A percentile compares a stretch with the other conserved stretches of the same genome.
phyloP scores from a whole-genome alignment of 306 rosid species.

The Dalbergia oliveri region DNA sequence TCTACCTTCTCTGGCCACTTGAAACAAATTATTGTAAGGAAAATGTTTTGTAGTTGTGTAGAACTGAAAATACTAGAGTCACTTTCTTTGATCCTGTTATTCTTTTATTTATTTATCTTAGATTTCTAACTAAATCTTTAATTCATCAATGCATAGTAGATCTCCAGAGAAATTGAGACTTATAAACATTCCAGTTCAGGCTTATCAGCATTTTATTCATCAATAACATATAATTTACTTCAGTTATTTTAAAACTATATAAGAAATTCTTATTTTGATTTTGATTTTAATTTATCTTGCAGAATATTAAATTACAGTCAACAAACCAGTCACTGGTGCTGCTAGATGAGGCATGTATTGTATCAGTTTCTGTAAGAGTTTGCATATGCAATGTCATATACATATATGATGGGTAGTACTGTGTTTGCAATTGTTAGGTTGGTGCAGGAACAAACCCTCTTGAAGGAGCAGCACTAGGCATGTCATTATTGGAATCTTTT shows the following conservation, averaged over 20 bases:
- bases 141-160: neutral
- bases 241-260: neutral
- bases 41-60: constrained; percentile 25
- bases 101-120: neutral
- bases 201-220: constrained; percentile 22
- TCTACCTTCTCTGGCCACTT: constrained; percentile 98
- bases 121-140: constrained; percentile 14
- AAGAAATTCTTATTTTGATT: constrained; percentile 14
- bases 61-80: constrained; percentile 30
- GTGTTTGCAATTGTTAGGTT: constrained; percentile 68
- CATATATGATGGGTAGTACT: constrained; percentile 20
- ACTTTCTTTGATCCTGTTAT: neutral
- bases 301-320: constrained; percentile 81
- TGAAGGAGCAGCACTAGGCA: constrained; percentile 98
- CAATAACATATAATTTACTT: neutral
- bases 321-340: constrained; percentile 82
- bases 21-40: constrained; percentile 87
- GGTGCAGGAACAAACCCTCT: constrained; percentile 98
- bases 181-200: constrained; percentile 20
- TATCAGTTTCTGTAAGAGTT: constrained; percentile 22
- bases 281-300: constrained; percentile 49
- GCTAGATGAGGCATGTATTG: constrained; percentile 80
- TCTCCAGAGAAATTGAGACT: constrained; percentile 6
- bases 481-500: constrained; percentile 89
- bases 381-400: constrained; percentile 25